phyloP scores from a whole-genome alignment of 768 basidiomycete species.

The Leccinum variicolor region DNA sequence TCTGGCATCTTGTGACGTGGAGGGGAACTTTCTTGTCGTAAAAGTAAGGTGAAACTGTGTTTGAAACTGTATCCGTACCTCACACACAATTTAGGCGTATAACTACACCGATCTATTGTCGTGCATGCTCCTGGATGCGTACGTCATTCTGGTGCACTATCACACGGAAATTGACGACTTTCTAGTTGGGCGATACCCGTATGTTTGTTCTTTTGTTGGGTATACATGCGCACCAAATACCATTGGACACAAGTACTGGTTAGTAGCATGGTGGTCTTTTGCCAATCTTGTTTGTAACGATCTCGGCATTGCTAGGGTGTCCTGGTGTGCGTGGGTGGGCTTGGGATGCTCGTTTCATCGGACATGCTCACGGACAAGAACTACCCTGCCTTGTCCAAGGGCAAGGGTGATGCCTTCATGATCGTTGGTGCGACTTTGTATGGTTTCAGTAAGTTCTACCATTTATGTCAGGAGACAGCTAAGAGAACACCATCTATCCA shows the following conservation, averaged over 20 bases:
- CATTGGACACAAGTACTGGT: conserved; percentile 84
- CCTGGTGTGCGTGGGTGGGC: conserved; percentile 66
- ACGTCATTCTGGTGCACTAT: conserved; percentile 21
- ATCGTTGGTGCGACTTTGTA: conserved; percentile 82
- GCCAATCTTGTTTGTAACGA: neutral
- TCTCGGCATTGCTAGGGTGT: conserved; percentile 50
- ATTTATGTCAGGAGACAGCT: neutral
- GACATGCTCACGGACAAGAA: conserved; percentile 78
- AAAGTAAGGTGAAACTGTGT: conserved; percentile 40
- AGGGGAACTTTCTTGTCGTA: conserved; percentile 84
- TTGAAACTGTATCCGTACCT: neutral
- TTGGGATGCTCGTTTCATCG: conserved; percentile 76
- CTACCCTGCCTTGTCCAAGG: conserved; percentile 59
- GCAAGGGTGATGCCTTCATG: conserved; percentile 85
- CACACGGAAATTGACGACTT: neutral
- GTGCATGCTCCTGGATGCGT: conserved; percentile 92
- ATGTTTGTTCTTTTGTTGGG: conserved; percentile 78
- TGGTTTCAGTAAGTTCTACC: conserved; percentile 65
- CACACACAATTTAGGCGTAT: conserved; percentile 51
- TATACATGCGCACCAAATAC: conserved; percentile 77
- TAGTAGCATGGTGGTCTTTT: conserved; percentile 16
- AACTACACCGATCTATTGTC: conserved; percentile 85
- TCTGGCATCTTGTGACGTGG: conserved; percentile 78
- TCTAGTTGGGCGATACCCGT: conserved; percentile 84
- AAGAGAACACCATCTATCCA: neutral